Evolutionary conservation across 306 rosid species (phyloP), one percentile per base, ranked within the genome.

Genomic region (Acacia acuminata): DNA sequence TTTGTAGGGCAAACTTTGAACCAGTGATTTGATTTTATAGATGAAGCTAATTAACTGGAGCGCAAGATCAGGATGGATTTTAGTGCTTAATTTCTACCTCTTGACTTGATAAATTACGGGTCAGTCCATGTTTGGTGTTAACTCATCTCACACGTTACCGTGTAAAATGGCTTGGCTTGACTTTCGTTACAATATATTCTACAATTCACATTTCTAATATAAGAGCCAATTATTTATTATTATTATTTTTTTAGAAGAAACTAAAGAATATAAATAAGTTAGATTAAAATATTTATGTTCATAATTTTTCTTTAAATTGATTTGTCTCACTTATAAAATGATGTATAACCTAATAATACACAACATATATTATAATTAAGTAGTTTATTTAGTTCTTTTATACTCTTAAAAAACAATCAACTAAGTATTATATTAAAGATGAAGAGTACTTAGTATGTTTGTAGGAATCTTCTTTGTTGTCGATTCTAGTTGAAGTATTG

Each of bases 101-200:
- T 44, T 44, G 38, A 44, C 75, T 25, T 12, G 12, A 69, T 12
- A 60, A 53, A 71, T 34, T 11, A 36, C 43, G 70, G 78, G 82
- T 70, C 51, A 25, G 70, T 76, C 84, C 1, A 47, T 20, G 82
- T 45, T 75, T 24, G 84, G 13, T 61, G 80, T 45, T n/a, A 30
- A 50, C 22, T 30, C 56, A 25, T 42, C 43, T 9, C 17, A 82
- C 85, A 86, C 90, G 87, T 73, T 87, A 66, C 55, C 83, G 22
- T 67, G 22, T 67, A 7, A 38, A 38, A 79, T 66, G 73, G 63
- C 84, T 76, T 69, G 78, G 74, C 74, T 63, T 32, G 84, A 73
- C 78, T 78, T 55, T 13, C 12, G 25, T 13, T 24, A 8, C 20
- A 64, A 30, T 30, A 30, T 30, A 30, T 30, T 30, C 32, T 30